Evolutionary conservation across 768 basidiomycete genomes (phyloP).

Genomic region (Phlebiopsis flavidoalba): DNA sequence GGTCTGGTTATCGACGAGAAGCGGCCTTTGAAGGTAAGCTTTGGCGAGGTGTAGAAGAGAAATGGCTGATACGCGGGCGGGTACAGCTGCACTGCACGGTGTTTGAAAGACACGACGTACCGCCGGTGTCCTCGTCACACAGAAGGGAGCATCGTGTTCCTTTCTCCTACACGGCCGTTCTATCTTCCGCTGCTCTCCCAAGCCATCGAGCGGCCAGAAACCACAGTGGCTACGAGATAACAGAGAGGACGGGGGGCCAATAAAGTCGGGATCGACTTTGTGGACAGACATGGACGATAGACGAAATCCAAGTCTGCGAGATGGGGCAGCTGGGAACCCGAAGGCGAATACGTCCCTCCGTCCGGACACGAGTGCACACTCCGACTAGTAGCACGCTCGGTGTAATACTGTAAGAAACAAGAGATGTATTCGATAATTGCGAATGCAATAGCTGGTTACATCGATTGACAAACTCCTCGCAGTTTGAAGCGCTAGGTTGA

Average conservation of each 20-base stretch:
- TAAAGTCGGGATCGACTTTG: slow-evolving; percentile 44
- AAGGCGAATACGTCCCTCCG: slow-evolving; percentile 56
- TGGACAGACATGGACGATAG: slow-evolving; percentile 46
- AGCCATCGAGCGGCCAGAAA: slow-evolving; percentile 9
- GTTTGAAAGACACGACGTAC: slow-evolving; percentile 31
- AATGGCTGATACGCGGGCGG: not conserved
- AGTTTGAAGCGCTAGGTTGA: slow-evolving; percentile 14
- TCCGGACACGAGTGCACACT: slow-evolving; percentile 14
- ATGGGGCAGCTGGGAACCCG: slow-evolving; percentile 65
- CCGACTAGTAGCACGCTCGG: not conserved
- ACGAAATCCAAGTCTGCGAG: slow-evolving; percentile 59
- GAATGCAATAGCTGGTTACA: not conserved
- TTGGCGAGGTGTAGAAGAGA: not conserved
- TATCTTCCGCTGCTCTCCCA: slow-evolving; percentile 25
- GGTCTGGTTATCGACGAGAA: slow-evolving; percentile 28
- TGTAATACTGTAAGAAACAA: not conserved
- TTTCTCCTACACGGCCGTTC: slow-evolving; percentile 37
- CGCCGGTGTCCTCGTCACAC: slow-evolving; percentile 23
- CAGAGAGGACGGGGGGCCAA: slow-evolving; percentile 14
- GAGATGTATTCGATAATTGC: slow-evolving; percentile 1
- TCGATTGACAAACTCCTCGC: not conserved
- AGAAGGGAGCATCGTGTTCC: slow-evolving; percentile 29
- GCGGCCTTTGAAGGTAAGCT: slow-evolving; percentile 30
- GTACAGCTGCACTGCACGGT: slow-evolving; percentile 33
- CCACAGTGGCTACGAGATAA: not conserved